These are phyloP conservation scores for Aspergillus transmontanensis DNA, from an alignment of 2,329 filamentous ascomycete genomes.

Conservation along the genomic window DNA sequence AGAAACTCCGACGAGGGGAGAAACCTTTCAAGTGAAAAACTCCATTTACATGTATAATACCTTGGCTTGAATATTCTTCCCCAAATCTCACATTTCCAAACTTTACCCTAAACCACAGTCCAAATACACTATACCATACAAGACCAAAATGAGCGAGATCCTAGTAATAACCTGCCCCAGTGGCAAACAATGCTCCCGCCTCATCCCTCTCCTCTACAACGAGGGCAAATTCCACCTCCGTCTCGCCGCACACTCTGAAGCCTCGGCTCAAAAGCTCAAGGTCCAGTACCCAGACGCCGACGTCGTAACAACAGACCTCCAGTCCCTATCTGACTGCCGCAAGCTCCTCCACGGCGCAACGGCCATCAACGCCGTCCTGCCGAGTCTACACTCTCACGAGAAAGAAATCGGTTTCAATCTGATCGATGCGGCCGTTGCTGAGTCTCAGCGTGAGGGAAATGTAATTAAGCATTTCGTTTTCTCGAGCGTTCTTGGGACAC, in stretches of 20 bases:
- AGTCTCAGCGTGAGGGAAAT: not conserved
- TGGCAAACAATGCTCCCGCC: constrained; percentile 39
- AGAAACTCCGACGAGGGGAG: not conserved
- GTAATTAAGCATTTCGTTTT: not conserved
- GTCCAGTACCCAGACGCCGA: not conserved
- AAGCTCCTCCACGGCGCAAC: constrained; percentile 17
- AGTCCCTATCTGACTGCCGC: constrained; percentile 20
- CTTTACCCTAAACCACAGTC: too few species aligned
- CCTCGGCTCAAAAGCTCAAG: not conserved
- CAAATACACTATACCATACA: not conserved
- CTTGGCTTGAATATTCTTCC: too few species aligned
- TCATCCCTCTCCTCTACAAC: constrained; percentile 38
- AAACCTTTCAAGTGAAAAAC: too few species aligned
- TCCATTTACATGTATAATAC: too few species aligned
- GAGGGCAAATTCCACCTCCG: constrained; percentile 15
- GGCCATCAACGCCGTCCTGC: constrained; percentile 7
- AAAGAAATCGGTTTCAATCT: not conserved
- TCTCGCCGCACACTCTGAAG: constrained; percentile 12
- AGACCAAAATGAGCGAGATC: not conserved
- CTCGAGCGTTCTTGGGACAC: not conserved
- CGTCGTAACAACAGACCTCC: not conserved
- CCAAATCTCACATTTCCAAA: not conserved
- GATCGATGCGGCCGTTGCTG: not conserved
- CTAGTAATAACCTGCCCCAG: constrained; percentile 42
- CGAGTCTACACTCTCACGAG: constrained; percentile 1